Evolutionary conservation across 495 filamentous ascomycete genomes (phyloP).

Genomic region (Tuber brumale): DNA sequence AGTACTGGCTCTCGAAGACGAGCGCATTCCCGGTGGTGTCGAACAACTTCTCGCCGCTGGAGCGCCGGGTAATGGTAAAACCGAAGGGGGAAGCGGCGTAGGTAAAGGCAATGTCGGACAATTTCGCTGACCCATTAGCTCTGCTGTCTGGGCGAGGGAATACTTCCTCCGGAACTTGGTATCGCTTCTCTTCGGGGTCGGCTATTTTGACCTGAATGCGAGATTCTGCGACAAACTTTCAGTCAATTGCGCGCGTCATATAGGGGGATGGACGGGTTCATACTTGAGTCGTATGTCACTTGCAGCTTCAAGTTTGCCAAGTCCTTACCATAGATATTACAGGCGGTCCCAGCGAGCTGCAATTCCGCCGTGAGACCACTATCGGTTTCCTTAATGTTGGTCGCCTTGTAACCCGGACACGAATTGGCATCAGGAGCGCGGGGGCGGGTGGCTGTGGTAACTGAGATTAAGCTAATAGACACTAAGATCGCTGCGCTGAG

Average conservation of each 20-base stretch:
- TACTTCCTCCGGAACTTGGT: conserved; percentile 69
- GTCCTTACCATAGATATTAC: conserved; percentile 67
- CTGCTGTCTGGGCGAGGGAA: conserved; percentile 54
- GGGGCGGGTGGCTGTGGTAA: conserved; percentile 6
- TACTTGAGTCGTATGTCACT: conserved; percentile 71
- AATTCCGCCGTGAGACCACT: conserved; percentile 59
- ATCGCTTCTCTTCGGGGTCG: conserved; percentile 65
- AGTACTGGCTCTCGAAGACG: conserved; percentile 73
- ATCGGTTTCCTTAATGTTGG: conserved; percentile 53
- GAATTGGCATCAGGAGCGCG: conserved; percentile 28
- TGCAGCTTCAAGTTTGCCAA: conserved; percentile 58
- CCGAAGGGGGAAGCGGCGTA: conserved; percentile 64
- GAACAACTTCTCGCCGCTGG: conserved; percentile 66
- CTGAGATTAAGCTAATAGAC: conserved; percentile 18
- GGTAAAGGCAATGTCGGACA: conserved; percentile 57
- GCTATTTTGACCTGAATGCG: conserved; percentile 79
- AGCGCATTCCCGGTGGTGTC: conserved; percentile 63
- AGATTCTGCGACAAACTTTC: conserved; percentile 48
- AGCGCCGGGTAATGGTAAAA: conserved; percentile 61
- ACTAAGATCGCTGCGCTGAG: conserved; percentile 25
- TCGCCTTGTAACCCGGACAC: conserved; percentile 69
- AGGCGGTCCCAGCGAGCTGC: conserved; percentile 58
- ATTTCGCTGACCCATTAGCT: conserved; percentile 37
- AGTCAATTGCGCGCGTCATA: conserved; percentile 19
- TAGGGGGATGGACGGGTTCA: conserved; percentile 33